Base-by-base conservation (phyloP, 2,329 filamentous ascomycete species). In the Fusarium bulbicola region DNA sequence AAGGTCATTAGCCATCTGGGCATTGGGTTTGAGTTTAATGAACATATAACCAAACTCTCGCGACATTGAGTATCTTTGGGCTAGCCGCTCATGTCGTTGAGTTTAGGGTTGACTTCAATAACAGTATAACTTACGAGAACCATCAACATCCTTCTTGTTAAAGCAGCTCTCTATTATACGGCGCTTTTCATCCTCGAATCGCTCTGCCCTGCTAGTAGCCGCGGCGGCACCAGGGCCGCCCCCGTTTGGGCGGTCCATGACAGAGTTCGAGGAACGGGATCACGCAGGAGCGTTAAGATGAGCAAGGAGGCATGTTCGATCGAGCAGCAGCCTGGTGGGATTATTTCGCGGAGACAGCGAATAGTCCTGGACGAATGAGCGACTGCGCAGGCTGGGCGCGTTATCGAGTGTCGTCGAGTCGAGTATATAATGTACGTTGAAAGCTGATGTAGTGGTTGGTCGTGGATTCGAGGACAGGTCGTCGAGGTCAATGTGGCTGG, bases 141-240 rank as follows among this genome's bases (percentile, higher is more conserved):
- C 95, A 83, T 97, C 93, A 46, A 90, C 88, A 80, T 98, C 96
- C 79, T 92, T 92, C 85, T 97, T 98, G 82, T 86, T 89, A 85
- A 98, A 99, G 85, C 95, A 98, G 83, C 93, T 97, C 72, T 97
- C 93, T 74, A 97, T 92, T 78, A 99, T 98, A 81, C 96, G 91
- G 81, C 90, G 89, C 87, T 98, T 97, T 87, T 99, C 96, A 80
- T 98, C 95, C 82, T 99, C 96, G 82, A 98, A 99, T 78, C 91
- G 90, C 85, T 97, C 94, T 62, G 95, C 95, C 76, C 81, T 81
- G 70, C 74, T 80, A 75, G 78, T 76, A 74, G 80, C 79, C 62
- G 80, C 75, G 66, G 80, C 79, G 63, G 80, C 75, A 74, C 77
- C 78, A 64, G 78, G 78, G 75, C 80, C 79, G 71, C 78, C 77